A percentile compares a stretch with the other conserved stretches of the same genome.
phyloP scores from a whole-genome alignment of 495 filamentous ascomycete species.

The Penicillium canescens region DNA sequence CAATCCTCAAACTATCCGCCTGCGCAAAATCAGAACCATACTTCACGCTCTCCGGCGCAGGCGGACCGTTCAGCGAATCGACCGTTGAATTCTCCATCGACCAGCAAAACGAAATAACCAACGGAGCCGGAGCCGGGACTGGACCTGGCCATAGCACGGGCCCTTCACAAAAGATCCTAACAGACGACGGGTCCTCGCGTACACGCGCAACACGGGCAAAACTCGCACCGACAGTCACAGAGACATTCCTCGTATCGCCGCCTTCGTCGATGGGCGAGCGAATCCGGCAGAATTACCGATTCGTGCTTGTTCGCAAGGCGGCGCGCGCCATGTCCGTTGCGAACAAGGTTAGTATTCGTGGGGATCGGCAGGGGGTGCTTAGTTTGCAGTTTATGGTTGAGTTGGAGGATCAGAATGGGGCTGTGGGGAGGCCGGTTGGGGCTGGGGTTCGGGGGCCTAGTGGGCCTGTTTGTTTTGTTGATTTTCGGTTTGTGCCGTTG shows the following conservation, averaged over 20 bases:
- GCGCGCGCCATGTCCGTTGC: constrained; percentile 86
- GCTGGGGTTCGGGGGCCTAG: constrained; percentile 19
- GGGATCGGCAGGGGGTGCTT: constrained; percentile 84
- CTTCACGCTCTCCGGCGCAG: constrained; percentile 67
- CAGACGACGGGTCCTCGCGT: constrained; percentile 39
- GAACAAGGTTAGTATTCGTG: constrained; percentile 86
- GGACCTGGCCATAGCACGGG: constrained; percentile 8
- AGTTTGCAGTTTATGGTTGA: constrained; percentile 98
- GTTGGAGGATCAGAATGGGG: constrained; percentile 44
- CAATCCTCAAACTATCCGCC: constrained; percentile 61
- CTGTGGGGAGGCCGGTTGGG: constrained; percentile 23
- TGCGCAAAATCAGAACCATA: constrained; percentile 62
- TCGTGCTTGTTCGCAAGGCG: constrained; percentile 79
- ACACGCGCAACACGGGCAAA: constrained; percentile 48
- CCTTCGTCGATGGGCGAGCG: constrained; percentile 41
- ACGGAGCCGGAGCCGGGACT: background rate
- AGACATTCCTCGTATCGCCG: constrained; percentile 51
- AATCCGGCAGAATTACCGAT: constrained; percentile 64
- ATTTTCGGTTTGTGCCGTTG: constrained; percentile 76
- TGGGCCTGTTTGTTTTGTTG: constrained; percentile 64
- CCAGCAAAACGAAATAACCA: constrained; percentile 39
- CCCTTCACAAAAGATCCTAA: constrained; percentile 28
- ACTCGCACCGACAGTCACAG: constrained; percentile 45
- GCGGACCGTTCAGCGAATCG: constrained; percentile 76
- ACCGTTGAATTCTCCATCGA: constrained; percentile 82